A percentile compares a stretch with the other conserved stretches of the same genome.
Evolutionary conservation across 2,329 filamentous ascomycete genomes (phyloP).

Genomic region (Monilinia polystroma): DNA sequence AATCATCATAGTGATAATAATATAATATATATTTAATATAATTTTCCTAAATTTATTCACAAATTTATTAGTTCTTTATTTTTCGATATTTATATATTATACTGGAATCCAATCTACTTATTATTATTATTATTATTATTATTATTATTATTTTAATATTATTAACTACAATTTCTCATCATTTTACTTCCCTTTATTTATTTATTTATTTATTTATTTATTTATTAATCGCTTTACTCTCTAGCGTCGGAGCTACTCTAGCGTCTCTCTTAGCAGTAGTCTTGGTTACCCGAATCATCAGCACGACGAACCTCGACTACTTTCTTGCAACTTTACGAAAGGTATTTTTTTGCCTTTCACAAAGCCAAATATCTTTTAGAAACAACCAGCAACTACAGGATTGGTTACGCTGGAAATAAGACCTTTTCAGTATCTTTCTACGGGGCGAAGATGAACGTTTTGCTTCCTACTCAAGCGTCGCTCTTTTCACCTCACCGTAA

Average conservation of each 20-base stretch:
- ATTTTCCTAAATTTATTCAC: too few relatives aligned
- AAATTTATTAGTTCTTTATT: too few relatives aligned
- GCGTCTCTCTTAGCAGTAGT: neutral
- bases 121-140: neutral
- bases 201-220: neutral
- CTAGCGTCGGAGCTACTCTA: constrained; percentile 17
- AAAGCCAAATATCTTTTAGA: constrained; percentile 6
- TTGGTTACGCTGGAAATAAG: constrained; percentile 7
- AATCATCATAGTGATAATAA: too few relatives aligned
- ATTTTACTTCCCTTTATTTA: neutral
- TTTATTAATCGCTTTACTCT: neutral
- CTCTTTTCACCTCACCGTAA: constrained; percentile 56
- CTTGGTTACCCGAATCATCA: constrained; percentile 18
- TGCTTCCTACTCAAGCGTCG: constrained; percentile 57
- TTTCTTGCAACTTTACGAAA: constrained; percentile 22
- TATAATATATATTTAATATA: too few relatives aligned
- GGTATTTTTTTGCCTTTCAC: neutral
- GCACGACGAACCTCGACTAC: constrained; percentile 14
- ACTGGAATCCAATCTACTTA: too few relatives aligned
- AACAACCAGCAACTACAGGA: constrained; percentile 3
- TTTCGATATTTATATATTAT: too few relatives aligned
- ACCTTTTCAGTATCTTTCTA: neutral
- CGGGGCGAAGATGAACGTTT: constrained; percentile 55
- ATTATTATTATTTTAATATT: neutral
- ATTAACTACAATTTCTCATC: too few relatives aligned